Percentiles rank a stretch among this genome's conserved stretches.
These are phyloP conservation scores for Candida taoyuanica DNA, from an alignment of 805 yeast genomes.

Conservation along the genomic window DNA sequence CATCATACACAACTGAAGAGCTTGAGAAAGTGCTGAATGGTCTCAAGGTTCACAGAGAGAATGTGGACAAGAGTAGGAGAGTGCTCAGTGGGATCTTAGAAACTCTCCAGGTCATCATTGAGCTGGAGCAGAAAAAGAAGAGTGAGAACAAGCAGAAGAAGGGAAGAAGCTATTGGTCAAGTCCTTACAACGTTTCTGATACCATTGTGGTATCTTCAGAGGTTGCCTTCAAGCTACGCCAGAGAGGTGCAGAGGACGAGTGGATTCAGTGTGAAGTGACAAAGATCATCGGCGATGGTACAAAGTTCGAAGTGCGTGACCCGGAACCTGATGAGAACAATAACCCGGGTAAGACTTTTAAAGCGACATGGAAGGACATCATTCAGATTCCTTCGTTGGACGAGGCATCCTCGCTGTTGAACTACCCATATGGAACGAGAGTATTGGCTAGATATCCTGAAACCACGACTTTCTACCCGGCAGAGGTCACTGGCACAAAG, in stretches of 20 bases:
- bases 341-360: conserved; percentile 81
- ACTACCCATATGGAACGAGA: conserved; percentile 69
- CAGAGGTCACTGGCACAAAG: conserved; percentile 76
- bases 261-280: conserved; percentile 96
- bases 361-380: conserved; percentile 77
- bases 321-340: conserved; percentile 96
- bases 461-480: conserved; percentile 94
- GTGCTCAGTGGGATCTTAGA: conserved; percentile 37
- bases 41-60: conserved; percentile 49
- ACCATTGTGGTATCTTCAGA: conserved; percentile 65
- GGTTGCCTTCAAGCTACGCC: conserved; percentile 79
- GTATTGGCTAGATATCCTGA: conserved; percentile 96
- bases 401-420: conserved; percentile 37
- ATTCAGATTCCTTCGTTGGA: conserved; percentile 60
- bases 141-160: conserved; percentile 23
- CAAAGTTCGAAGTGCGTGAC: conserved; percentile 82
- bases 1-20: conserved; percentile 35
- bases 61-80: conserved; percentile 48
- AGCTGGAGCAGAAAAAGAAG: conserved; percentile 23
- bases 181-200: conserved; percentile 56
- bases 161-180: conserved; percentile 35
- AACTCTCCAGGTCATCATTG: conserved; percentile 45
- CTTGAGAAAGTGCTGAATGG: conserved; percentile 37
- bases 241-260: conserved; percentile 70
- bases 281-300: conserved; percentile 69